Percentiles rank a stretch among this genome's conserved stretches.
phyloP scores from a whole-genome alignment of 257 asterid genomes.

The Gentiana macrophylla region DNA sequence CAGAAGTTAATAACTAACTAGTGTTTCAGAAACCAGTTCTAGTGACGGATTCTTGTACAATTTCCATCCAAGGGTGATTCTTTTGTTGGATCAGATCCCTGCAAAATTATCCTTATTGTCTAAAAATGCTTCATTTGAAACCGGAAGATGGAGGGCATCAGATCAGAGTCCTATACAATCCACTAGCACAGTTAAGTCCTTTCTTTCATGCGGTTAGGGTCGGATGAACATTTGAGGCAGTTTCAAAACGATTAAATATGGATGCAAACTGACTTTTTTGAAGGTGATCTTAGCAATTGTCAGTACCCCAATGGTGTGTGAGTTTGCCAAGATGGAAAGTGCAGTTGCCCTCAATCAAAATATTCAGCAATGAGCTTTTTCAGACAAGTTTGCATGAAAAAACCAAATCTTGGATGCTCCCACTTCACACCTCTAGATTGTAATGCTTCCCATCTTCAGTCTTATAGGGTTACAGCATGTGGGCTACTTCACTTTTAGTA shows the following conservation, averaged over 20 bases:
- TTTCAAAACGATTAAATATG: background rate
- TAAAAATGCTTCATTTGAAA: slow-evolving; percentile 11
- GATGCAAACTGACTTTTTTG: background rate
- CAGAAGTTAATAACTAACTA: slow-evolving; percentile 17
- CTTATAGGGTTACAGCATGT: slow-evolving; percentile 22
- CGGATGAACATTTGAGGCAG: slow-evolving; percentile 4
- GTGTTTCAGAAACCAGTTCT: slow-evolving; percentile 10
- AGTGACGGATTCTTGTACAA: slow-evolving; percentile 5
- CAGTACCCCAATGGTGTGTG: slow-evolving; percentile 21
- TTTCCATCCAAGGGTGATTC: slow-evolving; percentile 2
- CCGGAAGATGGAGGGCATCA: slow-evolving; percentile 13
- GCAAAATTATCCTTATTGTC: slow-evolving; percentile 8
- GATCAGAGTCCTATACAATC: too few relatives aligned
- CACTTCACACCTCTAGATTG: slow-evolving; percentile 19
- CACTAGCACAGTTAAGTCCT: too few relatives aligned
- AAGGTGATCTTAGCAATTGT: background rate
- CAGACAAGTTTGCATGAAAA: slow-evolving; percentile 12
- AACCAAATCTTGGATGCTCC: slow-evolving; percentile 33
- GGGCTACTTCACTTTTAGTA: slow-evolving; percentile 17
- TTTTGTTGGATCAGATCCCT: slow-evolving; percentile 11
- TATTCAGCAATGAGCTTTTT: slow-evolving; percentile 13
- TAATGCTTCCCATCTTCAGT: slow-evolving; percentile 13
- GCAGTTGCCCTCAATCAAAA: slow-evolving; percentile 31
- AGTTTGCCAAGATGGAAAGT: slow-evolving; percentile 28
- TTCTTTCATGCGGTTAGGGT: background rate